Percentiles rank a stretch among this genome's conserved stretches.
Conservation (phyloP, 2,329 filamentous ascomycete genomes). For the Cladosporium halotolerans region DNA sequence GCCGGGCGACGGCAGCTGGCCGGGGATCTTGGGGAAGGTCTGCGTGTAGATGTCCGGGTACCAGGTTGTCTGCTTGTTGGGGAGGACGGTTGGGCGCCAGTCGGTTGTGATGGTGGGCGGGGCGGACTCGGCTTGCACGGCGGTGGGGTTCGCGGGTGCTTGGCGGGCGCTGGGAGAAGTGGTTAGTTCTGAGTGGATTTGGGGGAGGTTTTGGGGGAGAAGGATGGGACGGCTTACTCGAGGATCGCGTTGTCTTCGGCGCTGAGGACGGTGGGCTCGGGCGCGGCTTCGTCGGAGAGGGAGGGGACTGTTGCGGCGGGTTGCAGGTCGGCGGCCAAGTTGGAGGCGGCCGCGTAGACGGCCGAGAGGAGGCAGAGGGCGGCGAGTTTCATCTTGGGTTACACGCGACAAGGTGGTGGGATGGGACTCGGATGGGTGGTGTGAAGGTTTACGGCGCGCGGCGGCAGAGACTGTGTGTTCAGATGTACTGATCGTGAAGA, state of each 20-base stretch:
- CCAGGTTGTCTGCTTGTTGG: conserved; percentile 18
- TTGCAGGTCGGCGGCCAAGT: neutral
- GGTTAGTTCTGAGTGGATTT: neutral
- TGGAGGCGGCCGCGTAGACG: conserved; percentile 5
- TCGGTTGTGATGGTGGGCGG: conserved; percentile 21
- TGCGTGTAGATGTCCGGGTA: conserved; percentile 26
- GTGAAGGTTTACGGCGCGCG: too few species aligned
- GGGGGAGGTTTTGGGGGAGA: neutral
- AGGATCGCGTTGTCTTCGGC: conserved; percentile 1
- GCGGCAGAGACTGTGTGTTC: too few species aligned
- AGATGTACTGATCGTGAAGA: neutral
- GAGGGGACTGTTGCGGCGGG: conserved; percentile 1
- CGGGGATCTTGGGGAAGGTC: conserved; percentile 24
- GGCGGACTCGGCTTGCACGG: conserved; percentile 14
- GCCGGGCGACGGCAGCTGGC: conserved; percentile 22
- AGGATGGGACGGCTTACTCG: neutral
- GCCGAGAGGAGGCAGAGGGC: conserved; percentile 4
- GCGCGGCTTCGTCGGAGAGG: neutral
- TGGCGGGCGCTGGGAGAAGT: conserved; percentile 18
- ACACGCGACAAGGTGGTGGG: neutral
- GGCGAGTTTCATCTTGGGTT: conserved; percentile 5
- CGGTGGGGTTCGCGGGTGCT: conserved; percentile 13
- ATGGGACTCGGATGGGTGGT: neutral
- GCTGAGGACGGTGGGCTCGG: conserved; percentile 1
- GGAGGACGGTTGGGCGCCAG: conserved; percentile 17